Base-by-base conservation (phyloP, 2,329 filamentous ascomycete species). In the Cercospora nicotianae region DNA sequence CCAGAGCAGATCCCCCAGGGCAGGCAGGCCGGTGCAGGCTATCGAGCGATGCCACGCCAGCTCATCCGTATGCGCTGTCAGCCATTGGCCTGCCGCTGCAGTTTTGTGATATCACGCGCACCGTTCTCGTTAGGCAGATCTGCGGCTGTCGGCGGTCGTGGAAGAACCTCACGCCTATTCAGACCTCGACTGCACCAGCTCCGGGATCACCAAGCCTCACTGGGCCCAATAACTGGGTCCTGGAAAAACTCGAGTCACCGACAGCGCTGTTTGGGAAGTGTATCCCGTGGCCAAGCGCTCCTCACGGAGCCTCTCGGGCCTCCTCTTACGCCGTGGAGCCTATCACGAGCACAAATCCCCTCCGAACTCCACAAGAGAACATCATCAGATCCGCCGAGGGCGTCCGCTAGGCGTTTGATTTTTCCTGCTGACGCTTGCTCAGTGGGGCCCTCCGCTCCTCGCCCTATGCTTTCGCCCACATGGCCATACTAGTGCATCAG, bases 391-490 rank as follows among this genome's bases (percentile, higher is more conserved):
- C 66, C 55, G 39, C 31, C n/a, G n/a, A 59, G 45, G 63, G 66
- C 39, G 57, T 28, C 30, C 28, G 63, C 58, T 60, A 48, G 66
- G 60, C 58, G 60, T 51, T 60, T 39, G 63, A 68, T 65, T 68
- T 63, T 68, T 66, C 63, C 67, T 65, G 53, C 48, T 53, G 63
- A 55, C 57, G 60, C 66, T 63, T 26, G 45, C 45, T 51, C 26
- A 3, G 26, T 28, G 53, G 42, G 68, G 63, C 71, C 68, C 67
- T 69, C 71, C 71, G 69, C 48, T 45, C 63, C 62, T 23, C 63
- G 67, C 65, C 71, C 71, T 72, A 69, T 71, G 58, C 59, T 66
- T 67, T 45, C 63, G 48, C 57, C 63, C 68, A 69, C 63, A 67
- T 67, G 68, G 64, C 45, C 59, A 42, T 36, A 59, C 39, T 57